Base-by-base conservation (phyloP, 768 basidiomycete genomes). In the Mycena floridula region DNA sequence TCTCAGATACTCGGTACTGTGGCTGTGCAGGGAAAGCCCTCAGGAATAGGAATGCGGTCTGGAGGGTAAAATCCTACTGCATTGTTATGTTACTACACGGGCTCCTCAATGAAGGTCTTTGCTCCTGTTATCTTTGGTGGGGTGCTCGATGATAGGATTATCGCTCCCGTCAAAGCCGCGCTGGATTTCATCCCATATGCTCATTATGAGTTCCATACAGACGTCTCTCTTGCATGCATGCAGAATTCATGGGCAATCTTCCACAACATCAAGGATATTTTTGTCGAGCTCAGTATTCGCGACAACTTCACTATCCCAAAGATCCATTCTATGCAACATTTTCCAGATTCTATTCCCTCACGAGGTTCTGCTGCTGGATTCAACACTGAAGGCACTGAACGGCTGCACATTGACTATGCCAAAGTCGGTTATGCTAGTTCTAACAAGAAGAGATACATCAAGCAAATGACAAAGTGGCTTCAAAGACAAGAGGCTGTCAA, bases 381-480 rank as follows among this genome's bases (percentile, higher is more conserved):
- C 44, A 52, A 51, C n/a, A n/a, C n/a, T n/a, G n/a, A n/a, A n/a
- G n/a, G n/a, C n/a, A n/a, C 27, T 0, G 59, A 65, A 49, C 54
- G 55, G 3, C 49, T 69, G 3, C 69, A 70, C 37, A 69, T 68
- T 23, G 54, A 69, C 49, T 61, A 54, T 22, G 56, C 62, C 7
- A 68, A 68, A 45, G 30, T 48, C 6, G 48, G 46, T 3, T 51
- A 50, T 24, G 23, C 44, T 25, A 48, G 54, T 2, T 54, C 50
- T 13, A 63, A 59, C 30, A 53, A 52, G 37, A 42, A 49, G 3
- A 48, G 59, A 26, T 57, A 57, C 39, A 38, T 47, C 6, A 42
- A 53, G 25, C 68, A 68, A 38, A 71, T 71, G 69, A n/a, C n/a
- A n/a, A n/a, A n/a, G n/a, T n/a, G n/a, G n/a, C n/a, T n/a, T n/a